Percentiles rank a stretch among this genome's conserved stretches.
These are phyloP conservation scores for Colletotrichum lupini DNA, from an alignment of 2,329 filamentous ascomycete genomes.

Conservation along the genomic window DNA sequence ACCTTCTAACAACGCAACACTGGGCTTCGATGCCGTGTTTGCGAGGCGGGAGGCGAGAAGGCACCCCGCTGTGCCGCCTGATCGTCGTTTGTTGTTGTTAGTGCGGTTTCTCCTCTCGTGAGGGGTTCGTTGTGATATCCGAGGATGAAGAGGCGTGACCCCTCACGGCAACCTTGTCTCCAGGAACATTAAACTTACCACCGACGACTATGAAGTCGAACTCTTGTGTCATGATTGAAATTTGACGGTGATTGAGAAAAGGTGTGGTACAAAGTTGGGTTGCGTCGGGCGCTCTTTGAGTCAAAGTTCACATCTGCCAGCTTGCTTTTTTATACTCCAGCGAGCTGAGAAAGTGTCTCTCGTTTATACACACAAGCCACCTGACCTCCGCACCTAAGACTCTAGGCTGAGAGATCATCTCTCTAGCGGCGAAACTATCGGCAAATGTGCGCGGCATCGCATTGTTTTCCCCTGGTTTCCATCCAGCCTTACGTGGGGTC, in stretches of 20 bases:
- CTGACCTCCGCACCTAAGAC: not conserved
- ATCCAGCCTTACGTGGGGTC: not conserved
- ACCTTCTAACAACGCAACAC: constrained; percentile 70
- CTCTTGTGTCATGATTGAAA: not conserved
- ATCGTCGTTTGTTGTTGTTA: not conserved
- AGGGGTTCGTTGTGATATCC: not conserved
- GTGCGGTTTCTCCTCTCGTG: not conserved
- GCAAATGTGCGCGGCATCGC: not conserved
- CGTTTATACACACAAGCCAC: not conserved
- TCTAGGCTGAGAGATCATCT: not conserved
- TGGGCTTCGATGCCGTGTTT: constrained; percentile 56
- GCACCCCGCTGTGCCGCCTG: constrained; percentile 71
- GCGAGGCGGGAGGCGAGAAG: constrained; percentile 65
- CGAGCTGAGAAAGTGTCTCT: not conserved
- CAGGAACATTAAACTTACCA: constrained; percentile 38
- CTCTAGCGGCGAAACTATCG: not conserved
- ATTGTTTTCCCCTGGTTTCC: not conserved
- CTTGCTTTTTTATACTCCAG: not conserved
- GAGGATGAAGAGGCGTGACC: not conserved
- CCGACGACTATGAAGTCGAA: constrained; percentile 50
- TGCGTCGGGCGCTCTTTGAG: not conserved
- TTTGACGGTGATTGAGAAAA: not conserved
- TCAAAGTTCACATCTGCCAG: not conserved
- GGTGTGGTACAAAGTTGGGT: not conserved
- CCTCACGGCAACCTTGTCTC: not conserved